phyloP scores from a whole-genome alignment of 2,329 filamentous ascomycete genomes.

The Colletotrichum sp. region DNA sequence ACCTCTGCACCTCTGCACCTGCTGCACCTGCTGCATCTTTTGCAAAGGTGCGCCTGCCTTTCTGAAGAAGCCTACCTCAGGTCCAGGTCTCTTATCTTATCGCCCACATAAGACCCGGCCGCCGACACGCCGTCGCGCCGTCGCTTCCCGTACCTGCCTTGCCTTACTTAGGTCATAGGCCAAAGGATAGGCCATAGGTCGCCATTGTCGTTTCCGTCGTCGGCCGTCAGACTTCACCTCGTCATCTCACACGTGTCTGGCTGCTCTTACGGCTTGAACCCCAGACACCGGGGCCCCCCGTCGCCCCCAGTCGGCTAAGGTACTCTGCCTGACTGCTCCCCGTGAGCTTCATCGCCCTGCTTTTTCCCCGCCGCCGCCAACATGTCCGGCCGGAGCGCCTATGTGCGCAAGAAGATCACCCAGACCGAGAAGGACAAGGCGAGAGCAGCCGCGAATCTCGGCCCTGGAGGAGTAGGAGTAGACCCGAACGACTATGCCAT shows the following conservation, averaged over 20 bases:
- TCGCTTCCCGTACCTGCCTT: neutral
- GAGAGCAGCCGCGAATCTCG: conserved; percentile 41
- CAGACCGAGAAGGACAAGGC: conserved; percentile 47
- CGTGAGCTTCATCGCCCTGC: neutral
- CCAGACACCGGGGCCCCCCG: neutral
- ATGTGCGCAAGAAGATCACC: conserved; percentile 64
- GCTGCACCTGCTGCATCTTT: neutral
- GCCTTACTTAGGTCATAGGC: neutral
- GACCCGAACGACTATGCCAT: conserved; percentile 43
- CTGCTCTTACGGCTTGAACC: neutral
- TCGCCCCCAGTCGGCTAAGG: neutral
- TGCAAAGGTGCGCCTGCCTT: neutral
- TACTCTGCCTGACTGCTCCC: neutral
- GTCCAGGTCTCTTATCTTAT: neutral
- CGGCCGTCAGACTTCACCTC: neutral
- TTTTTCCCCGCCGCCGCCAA: neutral
- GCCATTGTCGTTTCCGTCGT: neutral
- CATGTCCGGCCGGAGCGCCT: conserved; percentile 65
- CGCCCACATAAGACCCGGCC: neutral
- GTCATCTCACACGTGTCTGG: neutral
- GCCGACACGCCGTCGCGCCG: neutral
- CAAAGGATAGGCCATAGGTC: neutral
- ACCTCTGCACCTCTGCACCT: neutral
- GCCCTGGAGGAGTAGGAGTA: neutral
- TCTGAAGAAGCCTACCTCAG: neutral